These are phyloP conservation scores for Stromatinia cepivora DNA, from an alignment of 2,329 filamentous ascomycete species.

Conservation along the genomic window DNA sequence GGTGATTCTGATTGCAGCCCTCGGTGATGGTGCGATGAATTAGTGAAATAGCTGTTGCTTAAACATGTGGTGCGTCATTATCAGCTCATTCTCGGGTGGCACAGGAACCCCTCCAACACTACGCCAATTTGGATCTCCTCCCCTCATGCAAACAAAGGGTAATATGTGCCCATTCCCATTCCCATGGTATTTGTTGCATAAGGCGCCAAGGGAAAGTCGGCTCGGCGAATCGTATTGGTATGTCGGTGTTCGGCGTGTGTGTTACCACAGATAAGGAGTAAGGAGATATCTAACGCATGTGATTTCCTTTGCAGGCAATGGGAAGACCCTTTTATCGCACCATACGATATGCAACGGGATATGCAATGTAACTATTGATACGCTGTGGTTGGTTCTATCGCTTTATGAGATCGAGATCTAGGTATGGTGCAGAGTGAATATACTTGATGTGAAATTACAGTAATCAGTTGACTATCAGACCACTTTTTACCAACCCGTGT, in stretches of 20 bases:
- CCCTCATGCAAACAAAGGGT: not conserved
- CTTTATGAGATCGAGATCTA: not conserved
- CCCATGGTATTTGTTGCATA: not conserved
- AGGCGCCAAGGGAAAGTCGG: not conserved
- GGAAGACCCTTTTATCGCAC: not conserved
- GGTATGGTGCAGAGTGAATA: not conserved
- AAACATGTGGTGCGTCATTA: not conserved
- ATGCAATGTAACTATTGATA: not conserved
- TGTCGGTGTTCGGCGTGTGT: constrained; percentile 8
- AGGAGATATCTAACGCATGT: not conserved
- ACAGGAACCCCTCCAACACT: not conserved
- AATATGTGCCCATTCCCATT: not conserved
- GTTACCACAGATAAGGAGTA: not conserved
- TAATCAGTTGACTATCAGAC: not conserved
- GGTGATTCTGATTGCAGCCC: too few relatives aligned
- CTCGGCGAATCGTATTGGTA: not conserved
- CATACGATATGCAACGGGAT: not conserved
- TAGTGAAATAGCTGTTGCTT: not conserved
- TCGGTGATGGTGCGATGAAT: not conserved
- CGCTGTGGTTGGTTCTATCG: not conserved
- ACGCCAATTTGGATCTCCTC: not conserved
- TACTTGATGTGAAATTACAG: not conserved
- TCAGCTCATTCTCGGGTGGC: not conserved
- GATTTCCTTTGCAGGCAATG: not conserved
- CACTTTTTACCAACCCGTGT: constrained; percentile 1